phyloP scores from a whole-genome alignment of 2,329 filamentous ascomycete genomes.

The Fusarium equiseti region DNA sequence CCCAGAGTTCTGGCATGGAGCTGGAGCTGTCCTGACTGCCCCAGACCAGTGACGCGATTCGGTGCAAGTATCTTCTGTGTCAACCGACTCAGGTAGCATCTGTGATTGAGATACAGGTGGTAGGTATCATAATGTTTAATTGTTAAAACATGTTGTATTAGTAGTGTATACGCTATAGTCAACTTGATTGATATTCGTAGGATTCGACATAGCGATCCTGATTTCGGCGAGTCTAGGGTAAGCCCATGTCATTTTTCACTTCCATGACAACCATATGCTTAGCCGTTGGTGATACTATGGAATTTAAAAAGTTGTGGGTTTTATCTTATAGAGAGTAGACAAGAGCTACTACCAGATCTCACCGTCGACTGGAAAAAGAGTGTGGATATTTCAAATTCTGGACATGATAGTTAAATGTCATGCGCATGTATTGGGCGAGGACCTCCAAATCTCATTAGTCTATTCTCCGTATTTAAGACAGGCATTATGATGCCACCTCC shows the following conservation, averaged over 20 bases:
- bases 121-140: neutral
- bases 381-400: no score
- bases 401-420: neutral
- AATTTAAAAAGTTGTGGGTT: no score
- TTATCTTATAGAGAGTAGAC: no score
- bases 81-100: no score
- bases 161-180: neutral
- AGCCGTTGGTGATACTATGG: no score
- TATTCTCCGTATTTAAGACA: slow-evolving; percentile 25
- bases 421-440: neutral
- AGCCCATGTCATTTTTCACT: neutral
- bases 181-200: neutral
- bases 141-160: neutral
- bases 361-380: neutral
- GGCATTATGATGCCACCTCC: slow-evolving; percentile 60
- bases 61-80: slow-evolving; percentile 5
- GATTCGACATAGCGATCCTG: neutral
- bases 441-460: slow-evolving; percentile 34
- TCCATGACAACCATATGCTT: no score
- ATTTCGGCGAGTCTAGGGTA: neutral
- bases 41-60: neutral
- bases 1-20: neutral
- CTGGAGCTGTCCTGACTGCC: neutral
- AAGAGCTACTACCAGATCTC: no score
- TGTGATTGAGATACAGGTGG: no score